phyloP scores from a whole-genome alignment of 2,329 filamentous ascomycete species.

The Beauveria sp. region DNA sequence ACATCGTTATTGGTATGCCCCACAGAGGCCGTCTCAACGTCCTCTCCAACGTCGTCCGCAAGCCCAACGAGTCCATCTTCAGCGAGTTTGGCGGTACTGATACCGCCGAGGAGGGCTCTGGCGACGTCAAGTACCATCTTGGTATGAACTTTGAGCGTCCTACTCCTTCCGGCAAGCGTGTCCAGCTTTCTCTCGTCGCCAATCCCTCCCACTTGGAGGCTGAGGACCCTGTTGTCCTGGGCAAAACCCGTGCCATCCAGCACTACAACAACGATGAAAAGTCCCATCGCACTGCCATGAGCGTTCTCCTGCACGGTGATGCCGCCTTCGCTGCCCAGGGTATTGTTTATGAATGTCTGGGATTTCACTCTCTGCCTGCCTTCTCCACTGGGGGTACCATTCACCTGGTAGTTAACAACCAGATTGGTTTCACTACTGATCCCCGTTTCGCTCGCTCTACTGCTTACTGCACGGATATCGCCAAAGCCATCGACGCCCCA shows the following conservation, averaged over 20 bases:
- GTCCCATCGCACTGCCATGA: constrained; percentile 84
- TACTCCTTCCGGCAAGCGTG: constrained; percentile 95
- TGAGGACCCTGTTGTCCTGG: constrained; percentile 94
- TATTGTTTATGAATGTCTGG: constrained; percentile 96
- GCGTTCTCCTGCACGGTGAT: constrained; percentile 92
- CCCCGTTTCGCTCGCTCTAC: constrained; percentile 95
- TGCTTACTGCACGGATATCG: constrained; percentile 97
- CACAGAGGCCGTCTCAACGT: constrained; percentile 98
- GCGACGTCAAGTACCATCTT: constrained; percentile 98
- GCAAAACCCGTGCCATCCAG: constrained; percentile 95
- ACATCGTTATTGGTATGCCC: constrained; percentile 99
- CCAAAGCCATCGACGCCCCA: constrained; percentile 95
- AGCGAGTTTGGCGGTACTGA: constrained; percentile 89
- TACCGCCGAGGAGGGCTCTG: constrained; percentile 86
- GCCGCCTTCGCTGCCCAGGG: constrained; percentile 95
- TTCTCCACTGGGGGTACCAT: constrained; percentile 98
- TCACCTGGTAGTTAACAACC: constrained; percentile 97
- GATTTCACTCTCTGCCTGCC: constrained; percentile 89
- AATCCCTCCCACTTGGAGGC: constrained; percentile 98
- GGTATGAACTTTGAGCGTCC: constrained; percentile 99
- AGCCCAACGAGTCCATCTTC: constrained; percentile 99
- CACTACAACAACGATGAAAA: constrained; percentile 98
- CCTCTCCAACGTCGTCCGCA: constrained; percentile 95
- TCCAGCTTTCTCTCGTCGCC: constrained; percentile 96
- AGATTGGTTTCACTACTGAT: constrained; percentile 99